Conservation (phyloP, 352 stramenopile genomes). For the Thalassiosira livingstoniorum region DNA sequence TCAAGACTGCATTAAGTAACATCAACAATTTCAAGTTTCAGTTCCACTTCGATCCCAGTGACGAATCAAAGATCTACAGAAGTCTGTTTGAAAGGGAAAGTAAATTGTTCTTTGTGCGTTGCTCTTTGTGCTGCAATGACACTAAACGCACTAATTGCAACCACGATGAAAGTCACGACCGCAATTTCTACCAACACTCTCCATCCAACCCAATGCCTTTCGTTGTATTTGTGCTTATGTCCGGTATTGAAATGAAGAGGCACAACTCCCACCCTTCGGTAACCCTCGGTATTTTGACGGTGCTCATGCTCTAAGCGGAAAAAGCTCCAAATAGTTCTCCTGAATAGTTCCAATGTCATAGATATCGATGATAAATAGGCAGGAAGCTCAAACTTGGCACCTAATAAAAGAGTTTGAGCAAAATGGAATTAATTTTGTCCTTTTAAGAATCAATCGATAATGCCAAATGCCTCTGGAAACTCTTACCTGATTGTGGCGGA, state of each 20-base stretch:
- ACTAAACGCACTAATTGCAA: slow-evolving; percentile 75
- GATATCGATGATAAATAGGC: slow-evolving; percentile 86
- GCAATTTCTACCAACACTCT: slow-evolving; percentile 81
- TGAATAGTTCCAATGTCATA: slow-evolving; percentile 90
- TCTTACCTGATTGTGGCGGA: slow-evolving; percentile 72
- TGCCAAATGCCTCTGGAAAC: neutral
- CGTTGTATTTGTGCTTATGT: slow-evolving; percentile 81
- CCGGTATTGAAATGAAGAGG: slow-evolving; percentile 86
- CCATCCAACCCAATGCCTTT: slow-evolving; percentile 72
- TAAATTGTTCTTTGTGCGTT: slow-evolving; percentile 47
- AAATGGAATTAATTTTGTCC: slow-evolving; percentile 1
- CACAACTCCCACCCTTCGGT: slow-evolving; percentile 82
- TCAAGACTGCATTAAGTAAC: no score
- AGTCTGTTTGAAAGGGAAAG: no score
- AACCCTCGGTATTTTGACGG: slow-evolving; percentile 79
- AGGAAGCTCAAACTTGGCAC: slow-evolving; percentile 84
- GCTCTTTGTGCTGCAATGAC: slow-evolving; percentile 81
- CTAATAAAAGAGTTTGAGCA: slow-evolving; percentile 29
- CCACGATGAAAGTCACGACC: slow-evolving; percentile 72
- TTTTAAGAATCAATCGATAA: no score
- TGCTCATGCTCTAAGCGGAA: slow-evolving; percentile 92
- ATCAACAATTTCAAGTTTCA: no score
- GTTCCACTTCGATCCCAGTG: no score
- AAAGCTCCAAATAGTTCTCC: slow-evolving; percentile 93
- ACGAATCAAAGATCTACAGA: no score